Conservation (phyloP, 805 yeast species). For the Sugiyamaella chiloensis region DNA sequence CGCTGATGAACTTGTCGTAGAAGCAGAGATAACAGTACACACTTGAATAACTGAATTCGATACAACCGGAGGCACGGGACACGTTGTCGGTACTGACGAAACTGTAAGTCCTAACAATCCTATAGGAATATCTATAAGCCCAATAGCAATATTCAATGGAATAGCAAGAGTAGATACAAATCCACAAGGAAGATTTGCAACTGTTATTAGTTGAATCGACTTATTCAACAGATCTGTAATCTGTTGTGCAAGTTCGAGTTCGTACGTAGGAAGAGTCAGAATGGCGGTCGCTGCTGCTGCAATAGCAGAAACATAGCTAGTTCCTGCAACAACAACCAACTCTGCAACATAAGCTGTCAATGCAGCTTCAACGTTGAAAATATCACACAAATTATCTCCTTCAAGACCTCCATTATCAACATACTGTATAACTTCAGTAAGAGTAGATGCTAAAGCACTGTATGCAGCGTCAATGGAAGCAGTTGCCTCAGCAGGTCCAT, state of each 20-base stretch:
- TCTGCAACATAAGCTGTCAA: conserved; percentile 1
- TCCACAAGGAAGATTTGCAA: conserved; percentile 2
- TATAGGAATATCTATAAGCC: neutral
- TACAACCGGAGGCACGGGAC: neutral
- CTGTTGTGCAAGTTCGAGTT: neutral
- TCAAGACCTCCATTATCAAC: neutral
- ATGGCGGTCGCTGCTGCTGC: neutral
- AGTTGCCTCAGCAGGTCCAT: neutral
- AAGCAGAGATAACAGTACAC: conserved; percentile 1
- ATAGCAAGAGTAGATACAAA: neutral
- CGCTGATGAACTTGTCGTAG: conserved; percentile 3
- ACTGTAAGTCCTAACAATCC: conserved; percentile 3
- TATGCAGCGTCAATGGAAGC: neutral
- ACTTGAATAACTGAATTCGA: conserved; percentile 1
- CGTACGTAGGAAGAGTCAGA: neutral
- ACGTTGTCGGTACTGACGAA: conserved; percentile 6
- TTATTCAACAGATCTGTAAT: neutral
- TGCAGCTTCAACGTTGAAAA: conserved; percentile 1
- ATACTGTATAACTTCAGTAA: neutral
- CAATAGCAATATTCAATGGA: neutral
- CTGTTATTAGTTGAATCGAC: neutral
- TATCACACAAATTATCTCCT: conserved; percentile 4
- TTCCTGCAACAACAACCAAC: neutral
- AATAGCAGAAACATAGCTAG: neutral
- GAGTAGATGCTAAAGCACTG: neutral